Conservation (phyloP, 306 rosid genomes). For the Canavalia gladiata region DNA sequence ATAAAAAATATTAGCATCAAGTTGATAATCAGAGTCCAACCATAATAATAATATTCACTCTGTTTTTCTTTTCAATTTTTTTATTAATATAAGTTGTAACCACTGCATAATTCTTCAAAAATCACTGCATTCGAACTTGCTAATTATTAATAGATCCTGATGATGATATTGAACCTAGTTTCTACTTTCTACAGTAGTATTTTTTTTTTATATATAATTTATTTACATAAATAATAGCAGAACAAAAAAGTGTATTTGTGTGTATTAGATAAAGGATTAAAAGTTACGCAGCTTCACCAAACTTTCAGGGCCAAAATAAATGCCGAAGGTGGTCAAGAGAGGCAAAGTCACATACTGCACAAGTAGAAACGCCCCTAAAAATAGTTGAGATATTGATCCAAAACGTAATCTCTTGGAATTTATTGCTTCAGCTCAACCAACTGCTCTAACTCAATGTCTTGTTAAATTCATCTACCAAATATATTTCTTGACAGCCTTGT, state of each 20-base stretch:
- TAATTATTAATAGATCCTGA: no score
- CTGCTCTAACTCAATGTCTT: constrained; percentile 32
- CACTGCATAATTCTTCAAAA: no score
- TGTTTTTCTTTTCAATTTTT: no score
- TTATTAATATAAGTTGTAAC: no score
- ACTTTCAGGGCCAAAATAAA: constrained; percentile 32
- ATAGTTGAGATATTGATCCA: constrained; percentile 13
- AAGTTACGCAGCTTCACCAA: constrained; percentile 3
- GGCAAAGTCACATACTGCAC: neutral
- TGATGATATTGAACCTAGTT: no score
- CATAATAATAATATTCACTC: no score
- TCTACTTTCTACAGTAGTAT: no score
- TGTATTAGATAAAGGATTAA: neutral
- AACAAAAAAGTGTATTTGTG: neutral
- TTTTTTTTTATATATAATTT: no score
- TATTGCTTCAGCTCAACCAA: constrained; percentile 70
- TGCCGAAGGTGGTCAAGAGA: constrained; percentile 13
- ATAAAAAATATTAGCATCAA: no score
- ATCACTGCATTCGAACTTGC: no score
- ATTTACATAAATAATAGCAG: no score
- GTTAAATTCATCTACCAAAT: constrained; percentile 27
- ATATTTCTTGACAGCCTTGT: neutral
- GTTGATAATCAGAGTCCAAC: no score
- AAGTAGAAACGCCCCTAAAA: constrained; percentile 27
- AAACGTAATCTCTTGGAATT: constrained; percentile 45